phyloP scores from a whole-genome alignment of 306 rosid genomes.

The Pyrus pyrifolia region DNA sequence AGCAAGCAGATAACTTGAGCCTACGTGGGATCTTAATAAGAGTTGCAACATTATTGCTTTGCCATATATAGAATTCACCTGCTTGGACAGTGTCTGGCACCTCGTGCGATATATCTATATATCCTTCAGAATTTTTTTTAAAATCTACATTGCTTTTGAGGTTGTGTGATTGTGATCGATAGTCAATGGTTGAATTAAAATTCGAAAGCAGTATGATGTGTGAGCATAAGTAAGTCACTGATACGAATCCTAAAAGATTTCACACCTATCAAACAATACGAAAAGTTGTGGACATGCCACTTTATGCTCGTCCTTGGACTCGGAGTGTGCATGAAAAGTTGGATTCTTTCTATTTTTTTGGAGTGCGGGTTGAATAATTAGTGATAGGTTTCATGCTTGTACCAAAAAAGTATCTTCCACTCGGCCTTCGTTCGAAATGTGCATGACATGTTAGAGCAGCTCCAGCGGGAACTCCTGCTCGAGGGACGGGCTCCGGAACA shows the following conservation, averaged over 20 bases:
- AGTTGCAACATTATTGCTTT: neutral
- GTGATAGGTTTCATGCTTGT: neutral
- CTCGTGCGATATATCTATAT: no score
- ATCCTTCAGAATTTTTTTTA: neutral
- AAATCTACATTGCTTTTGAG: neutral
- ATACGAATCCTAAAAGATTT: neutral
- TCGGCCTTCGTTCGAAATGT: neutral
- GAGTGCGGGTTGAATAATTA: neutral
- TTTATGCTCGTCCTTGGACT: neutral
- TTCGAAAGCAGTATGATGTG: neutral
- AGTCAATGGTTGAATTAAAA: neutral
- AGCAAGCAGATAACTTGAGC: neutral
- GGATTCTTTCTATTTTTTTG: no score
- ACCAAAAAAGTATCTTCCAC: neutral
- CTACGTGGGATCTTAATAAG: neutral
- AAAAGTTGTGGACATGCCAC: neutral
- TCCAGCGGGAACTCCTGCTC: no score
- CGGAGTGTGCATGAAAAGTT: no score
- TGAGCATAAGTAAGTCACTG: neutral
- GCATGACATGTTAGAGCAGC: neutral
- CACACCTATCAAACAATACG: neutral
- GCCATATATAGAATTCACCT: no score
- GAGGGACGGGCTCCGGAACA: no score
- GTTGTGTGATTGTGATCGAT: neutral
- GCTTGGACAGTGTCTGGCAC: no score